phyloP scores from a whole-genome alignment of 441 rosid species.

The Macaranga tanarius region DNA sequence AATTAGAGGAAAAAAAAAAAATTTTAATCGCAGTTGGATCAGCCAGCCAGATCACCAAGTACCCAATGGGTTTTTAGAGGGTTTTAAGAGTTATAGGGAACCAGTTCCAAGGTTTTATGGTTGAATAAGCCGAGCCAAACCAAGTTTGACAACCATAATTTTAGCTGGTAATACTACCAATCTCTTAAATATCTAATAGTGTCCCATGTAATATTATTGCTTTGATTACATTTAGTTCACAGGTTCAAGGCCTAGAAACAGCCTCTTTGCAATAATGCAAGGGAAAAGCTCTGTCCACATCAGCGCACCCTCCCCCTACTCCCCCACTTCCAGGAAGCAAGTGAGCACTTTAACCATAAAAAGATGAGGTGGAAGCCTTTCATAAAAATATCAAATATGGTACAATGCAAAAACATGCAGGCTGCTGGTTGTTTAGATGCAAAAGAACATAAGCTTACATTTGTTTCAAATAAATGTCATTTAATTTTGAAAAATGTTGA shows the following conservation, averaged over 20 bases:
- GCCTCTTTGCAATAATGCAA: too few species aligned
- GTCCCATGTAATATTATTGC: not conserved
- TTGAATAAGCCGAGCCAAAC: too few species aligned
- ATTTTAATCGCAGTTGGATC: too few species aligned
- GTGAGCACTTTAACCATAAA: not conserved
- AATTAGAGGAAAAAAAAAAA: too few species aligned
- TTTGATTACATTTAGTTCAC: too few species aligned
- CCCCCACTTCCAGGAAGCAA: not conserved
- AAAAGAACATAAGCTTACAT: not conserved
- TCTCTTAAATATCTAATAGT: not conserved
- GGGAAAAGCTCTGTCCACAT: not conserved
- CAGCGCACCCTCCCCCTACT: too few species aligned
- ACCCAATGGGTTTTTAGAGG: too few species aligned
- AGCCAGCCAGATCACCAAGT: too few species aligned
- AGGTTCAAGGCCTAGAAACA: too few species aligned
- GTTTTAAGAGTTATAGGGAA: too few species aligned
- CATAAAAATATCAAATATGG: too few species aligned
- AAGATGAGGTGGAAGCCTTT: not conserved
- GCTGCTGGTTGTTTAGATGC: not conserved
- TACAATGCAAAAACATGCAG: not conserved
- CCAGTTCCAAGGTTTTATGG: too few species aligned
- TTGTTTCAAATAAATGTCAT: not conserved
- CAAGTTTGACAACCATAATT: not conserved
- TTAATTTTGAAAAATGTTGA: not conserved
- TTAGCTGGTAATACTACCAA: not conserved